A percentile compares a stretch with the other conserved stretches of the same genome.
Evolutionary conservation across 768 basidiomycete species (phyloP).

Genomic region (Calvatia gigantea): DNA sequence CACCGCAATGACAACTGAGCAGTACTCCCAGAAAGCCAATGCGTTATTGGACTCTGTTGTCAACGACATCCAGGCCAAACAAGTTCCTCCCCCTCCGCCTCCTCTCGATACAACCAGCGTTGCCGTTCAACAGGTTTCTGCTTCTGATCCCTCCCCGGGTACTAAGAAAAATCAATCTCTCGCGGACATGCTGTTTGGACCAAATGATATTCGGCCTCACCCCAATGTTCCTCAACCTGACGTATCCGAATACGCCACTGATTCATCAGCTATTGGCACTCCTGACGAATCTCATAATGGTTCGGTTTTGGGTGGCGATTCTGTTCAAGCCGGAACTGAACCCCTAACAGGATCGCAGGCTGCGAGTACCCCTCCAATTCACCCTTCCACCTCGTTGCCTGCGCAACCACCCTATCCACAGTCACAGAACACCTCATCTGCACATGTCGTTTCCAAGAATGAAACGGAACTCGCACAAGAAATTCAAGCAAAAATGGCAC

Average conservation of each 20-base stretch:
- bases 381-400: too few species aligned
- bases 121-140: constrained; percentile 15
- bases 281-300: constrained; percentile 1
- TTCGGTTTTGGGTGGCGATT: background rate
- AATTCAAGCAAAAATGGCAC: constrained; percentile 65
- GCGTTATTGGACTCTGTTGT: constrained; percentile 66
- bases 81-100: constrained; percentile 21
- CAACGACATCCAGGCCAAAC: constrained; percentile 41
- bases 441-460: constrained; percentile 41
- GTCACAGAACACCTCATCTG: constrained; percentile 39
- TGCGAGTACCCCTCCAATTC: constrained; percentile 22
- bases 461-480: constrained; percentile 57
- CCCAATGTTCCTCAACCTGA: constrained; percentile 16
- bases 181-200: constrained; percentile 73
- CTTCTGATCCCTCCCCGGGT: constrained; percentile 21
- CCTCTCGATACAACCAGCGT: constrained; percentile 18
- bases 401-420: constrained; percentile 31
- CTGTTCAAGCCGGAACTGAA: background rate
- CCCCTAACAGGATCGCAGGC: constrained; percentile 7
- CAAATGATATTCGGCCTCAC: constrained; percentile 22
- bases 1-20: constrained; percentile 37
- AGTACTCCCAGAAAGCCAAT: constrained; percentile 50
- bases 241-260: constrained; percentile 10
- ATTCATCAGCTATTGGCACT: background rate
- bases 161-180: constrained; percentile 69